Conservation (phyloP, 2,329 filamentous ascomycete genomes). For the Penicillium nordicum region DNA sequence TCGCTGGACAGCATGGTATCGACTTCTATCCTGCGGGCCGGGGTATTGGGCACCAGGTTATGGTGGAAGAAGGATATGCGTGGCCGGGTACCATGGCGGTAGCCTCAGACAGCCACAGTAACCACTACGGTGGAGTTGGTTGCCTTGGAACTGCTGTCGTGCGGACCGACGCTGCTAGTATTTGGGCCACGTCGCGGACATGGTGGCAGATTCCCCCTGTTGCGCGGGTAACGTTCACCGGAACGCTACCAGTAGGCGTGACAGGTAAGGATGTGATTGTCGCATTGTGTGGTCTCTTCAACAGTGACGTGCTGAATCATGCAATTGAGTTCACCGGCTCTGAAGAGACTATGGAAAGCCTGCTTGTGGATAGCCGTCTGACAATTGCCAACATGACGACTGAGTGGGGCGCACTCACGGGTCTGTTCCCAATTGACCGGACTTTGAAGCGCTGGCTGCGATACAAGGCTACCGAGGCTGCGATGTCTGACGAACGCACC, state of each 20-base stretch:
- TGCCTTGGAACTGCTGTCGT: constrained; percentile 78
- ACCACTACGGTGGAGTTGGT: constrained; percentile 79
- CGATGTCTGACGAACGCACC: constrained; percentile 44
- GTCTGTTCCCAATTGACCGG: constrained; percentile 76
- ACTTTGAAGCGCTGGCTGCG: constrained; percentile 71
- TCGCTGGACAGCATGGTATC: constrained; percentile 74
- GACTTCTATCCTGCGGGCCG: constrained; percentile 72
- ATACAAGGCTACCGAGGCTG: constrained; percentile 69
- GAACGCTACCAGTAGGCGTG: constrained; percentile 71
- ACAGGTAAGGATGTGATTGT: constrained; percentile 94
- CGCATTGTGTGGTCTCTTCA: constrained; percentile 79
- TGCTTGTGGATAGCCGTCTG: constrained; percentile 69
- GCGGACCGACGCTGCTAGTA: constrained; percentile 78
- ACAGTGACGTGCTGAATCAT: constrained; percentile 87
- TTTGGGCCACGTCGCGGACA: constrained; percentile 77
- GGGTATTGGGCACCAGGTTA: constrained; percentile 79
- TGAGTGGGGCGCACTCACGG: constrained; percentile 72
- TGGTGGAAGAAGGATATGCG: constrained; percentile 73
- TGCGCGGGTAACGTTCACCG: constrained; percentile 73
- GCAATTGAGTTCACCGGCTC: constrained; percentile 82
- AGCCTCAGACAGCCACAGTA: constrained; percentile 67
- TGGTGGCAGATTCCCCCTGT: constrained; percentile 91
- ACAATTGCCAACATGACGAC: constrained; percentile 74
- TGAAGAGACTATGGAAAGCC: constrained; percentile 68
- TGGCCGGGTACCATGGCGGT: constrained; percentile 86